These are phyloP conservation scores for Flaveria trinervia DNA, from an alignment of 129 eudicot genomes.

Conservation along the genomic window DNA sequence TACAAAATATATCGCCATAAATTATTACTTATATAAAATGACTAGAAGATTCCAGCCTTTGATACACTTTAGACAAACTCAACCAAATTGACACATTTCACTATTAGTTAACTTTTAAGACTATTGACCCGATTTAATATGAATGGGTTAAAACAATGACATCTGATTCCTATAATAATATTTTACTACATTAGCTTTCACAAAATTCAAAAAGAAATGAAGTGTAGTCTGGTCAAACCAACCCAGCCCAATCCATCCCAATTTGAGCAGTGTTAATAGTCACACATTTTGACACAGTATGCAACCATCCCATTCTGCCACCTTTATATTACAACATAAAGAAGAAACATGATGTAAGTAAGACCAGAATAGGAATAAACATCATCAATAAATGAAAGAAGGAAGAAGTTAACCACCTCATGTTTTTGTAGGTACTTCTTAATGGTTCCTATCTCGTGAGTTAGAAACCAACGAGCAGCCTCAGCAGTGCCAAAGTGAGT, in stretches of 20 bases:
- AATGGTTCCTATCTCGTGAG: slow-evolving; percentile 74
- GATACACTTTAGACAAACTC: not conserved
- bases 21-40: not conserved
- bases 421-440: slow-evolving; percentile 74
- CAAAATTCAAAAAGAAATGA: not conserved
- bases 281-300: not conserved
- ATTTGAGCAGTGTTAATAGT: not conserved
- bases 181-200: no score
- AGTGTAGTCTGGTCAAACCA: not conserved
- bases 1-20: not conserved
- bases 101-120: not conserved
- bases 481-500: slow-evolving; percentile 95
- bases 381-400: not conserved
- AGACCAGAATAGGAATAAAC: not conserved
- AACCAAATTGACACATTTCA: not conserved
- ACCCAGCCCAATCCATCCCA: not conserved
- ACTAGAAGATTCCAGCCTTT: not conserved
- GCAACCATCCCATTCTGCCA: not conserved
- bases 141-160: not conserved
- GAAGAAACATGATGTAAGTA: not conserved
- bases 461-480: slow-evolving; percentile 97
- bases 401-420: slow-evolving; percentile 50
- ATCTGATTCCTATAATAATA: not conserved
- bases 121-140: not conserved
- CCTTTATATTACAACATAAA: not conserved